Base-by-base conservation (phyloP, 108 stramenopile species). In the Discostella pseudostelligera region DNA sequence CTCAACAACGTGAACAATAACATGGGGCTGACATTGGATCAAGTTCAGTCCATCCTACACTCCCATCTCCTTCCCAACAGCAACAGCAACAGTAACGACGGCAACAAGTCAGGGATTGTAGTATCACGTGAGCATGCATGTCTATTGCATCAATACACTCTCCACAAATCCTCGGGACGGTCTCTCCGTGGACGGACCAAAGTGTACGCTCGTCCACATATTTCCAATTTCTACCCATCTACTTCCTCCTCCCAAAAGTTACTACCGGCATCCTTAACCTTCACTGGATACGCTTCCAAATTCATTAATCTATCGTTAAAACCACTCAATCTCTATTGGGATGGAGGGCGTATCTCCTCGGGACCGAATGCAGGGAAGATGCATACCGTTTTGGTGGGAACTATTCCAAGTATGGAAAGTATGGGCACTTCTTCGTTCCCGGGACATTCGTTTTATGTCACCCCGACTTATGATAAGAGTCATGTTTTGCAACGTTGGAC, bases 231-330 rank as follows among this genome's bases (percentile, higher is more conserved):
- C 40, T 78, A 70, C 49, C 62, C 39, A 17, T 21, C 54, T 16
- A 56, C 46, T 14, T 20, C 24, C 19, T 40, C 39, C 25, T 68
- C 25, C 39, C 11, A 56, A 16, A 60, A 72, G 26, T 49, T 79
- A 6, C 54, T 72, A 36, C 78, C 87, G 36, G 85, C 84, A 21
- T 72, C 84, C 14, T 58, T 89, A 26, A 63, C 77, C 20, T 90
- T 87, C 67, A 89, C 88, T 12, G 92, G 92, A 10, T 94, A 86
- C 80, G 89, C 86, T 37, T 77, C 83, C 62, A 90, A 94, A 70
- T 88, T 94, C 65, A 67, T 87, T 66, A 94, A 94, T 53, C 74
- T 90, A 17, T 81, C 81, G 2, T 62, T 74, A 17, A 63, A 86
- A 4, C 68, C 89, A 29, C 47, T 90, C 14, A 71, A 86, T 14